A percentile compares a stretch with the other conserved stretches of the same genome.
Evolutionary conservation across 148 eudicot genomes (phyloP).

Genomic region (Nyssa sinensis): DNA sequence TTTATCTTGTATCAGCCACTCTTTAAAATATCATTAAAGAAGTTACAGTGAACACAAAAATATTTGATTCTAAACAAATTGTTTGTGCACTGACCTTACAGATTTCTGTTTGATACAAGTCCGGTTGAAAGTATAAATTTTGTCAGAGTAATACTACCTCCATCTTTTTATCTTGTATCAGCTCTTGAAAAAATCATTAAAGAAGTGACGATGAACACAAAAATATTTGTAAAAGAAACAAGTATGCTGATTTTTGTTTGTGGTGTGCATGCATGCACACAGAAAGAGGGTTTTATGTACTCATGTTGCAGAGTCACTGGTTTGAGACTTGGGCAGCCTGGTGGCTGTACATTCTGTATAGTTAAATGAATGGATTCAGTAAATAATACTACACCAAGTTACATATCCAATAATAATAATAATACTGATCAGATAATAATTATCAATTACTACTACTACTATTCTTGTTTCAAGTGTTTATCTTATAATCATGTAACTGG

Average conservation of each 20-base stretch:
- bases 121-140: background rate
- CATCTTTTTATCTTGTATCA: background rate
- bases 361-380: no score
- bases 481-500: no score
- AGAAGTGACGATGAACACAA: background rate
- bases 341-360: background rate
- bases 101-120: conserved; percentile 12
- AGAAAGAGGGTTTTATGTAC: background rate
- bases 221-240: background rate
- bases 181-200: background rate
- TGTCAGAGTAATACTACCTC: background rate
- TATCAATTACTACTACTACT: no score
- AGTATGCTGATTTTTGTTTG: background rate
- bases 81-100: conserved; percentile 41
- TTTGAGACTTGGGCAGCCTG: background rate
- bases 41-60: no score
- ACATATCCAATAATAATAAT: no score
- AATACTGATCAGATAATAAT: no score
- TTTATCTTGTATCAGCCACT: no score
- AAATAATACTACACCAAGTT: no score
- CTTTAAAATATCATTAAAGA: no score
- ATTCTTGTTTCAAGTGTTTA: no score
- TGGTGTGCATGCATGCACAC: background rate
- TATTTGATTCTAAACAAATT: conserved; percentile 67
- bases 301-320: background rate